Base-by-base conservation (phyloP, 2,329 filamentous ascomycete genomes). In the Colletotrichum sp. region DNA sequence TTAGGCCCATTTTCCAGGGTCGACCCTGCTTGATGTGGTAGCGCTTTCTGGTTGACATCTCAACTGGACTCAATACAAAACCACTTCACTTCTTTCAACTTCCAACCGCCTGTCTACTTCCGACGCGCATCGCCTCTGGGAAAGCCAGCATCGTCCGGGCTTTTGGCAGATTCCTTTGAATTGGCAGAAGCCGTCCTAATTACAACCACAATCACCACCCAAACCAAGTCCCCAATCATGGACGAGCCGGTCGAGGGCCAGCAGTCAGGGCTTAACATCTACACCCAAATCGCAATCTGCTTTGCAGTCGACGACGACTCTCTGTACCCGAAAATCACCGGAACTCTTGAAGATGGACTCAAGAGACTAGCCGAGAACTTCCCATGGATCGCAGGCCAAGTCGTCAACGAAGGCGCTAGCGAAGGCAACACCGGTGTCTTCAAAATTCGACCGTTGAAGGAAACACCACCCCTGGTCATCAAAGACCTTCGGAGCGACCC, bases 351-450 rank as follows among this genome's bases (percentile, higher is more conserved):
- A 1, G 72, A 63, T 0, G 88, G 87, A 28, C 83, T 90, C 0
- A 77, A 81, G 32, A 81, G 82, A 4, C 82, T 91, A 0, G 77
- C 84, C 0, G 65, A 78, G 0, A 80, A 52, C 44, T 89, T 90
- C 59, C 88, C 87, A 1, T 90, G 87, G 87, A 75, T 87, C 1
- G 85, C 88, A 5, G 89, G 89, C 4, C 83, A 87, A 34, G 84
- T 88, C 1, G 80, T 88, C 34, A 80, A 83, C 28, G 82, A 86
- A 57, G 81, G 79, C 7, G 76, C 78, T 8, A 76, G 76, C 10
- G 68, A 80, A 6, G 81, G 78, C 36, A 80, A 81, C 5, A 78
- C 81, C 0, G 86, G 85, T 1, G 49, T 81, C 3, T 86, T 85
- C 79, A 87, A 83, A 75, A 88, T 90, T 76, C 82, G 78, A 24